Percentiles rank a stretch among this genome's conserved stretches.
phyloP scores from a whole-genome alignment of 2,329 filamentous ascomycete genomes.

The Albophoma yamanashiensis region DNA sequence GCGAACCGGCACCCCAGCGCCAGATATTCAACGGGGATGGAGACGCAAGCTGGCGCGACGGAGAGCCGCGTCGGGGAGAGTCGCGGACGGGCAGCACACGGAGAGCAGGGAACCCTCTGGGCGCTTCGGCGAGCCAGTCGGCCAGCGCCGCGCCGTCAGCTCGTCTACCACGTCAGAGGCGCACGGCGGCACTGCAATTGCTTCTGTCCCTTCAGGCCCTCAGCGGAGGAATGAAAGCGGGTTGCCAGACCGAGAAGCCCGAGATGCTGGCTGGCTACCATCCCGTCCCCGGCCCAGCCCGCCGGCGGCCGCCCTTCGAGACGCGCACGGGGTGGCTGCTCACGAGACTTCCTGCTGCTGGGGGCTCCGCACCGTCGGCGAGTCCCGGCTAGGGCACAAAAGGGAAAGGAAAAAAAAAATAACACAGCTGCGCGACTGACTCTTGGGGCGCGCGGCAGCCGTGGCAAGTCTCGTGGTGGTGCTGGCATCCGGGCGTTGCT shows the following conservation, averaged over 20 bases:
- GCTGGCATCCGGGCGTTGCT: background rate
- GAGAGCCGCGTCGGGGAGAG: background rate
- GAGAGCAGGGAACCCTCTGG: too few relatives aligned
- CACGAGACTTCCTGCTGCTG: background rate
- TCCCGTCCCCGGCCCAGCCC: background rate
- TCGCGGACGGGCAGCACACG: background rate
- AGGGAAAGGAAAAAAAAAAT: too few relatives aligned
- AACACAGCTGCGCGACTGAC: background rate
- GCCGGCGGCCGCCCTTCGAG: background rate
- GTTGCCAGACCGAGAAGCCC: background rate
- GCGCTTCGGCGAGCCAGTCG: too few relatives aligned
- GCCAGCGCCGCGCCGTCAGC: background rate
- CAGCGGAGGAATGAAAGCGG: background rate
- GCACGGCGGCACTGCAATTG: background rate
- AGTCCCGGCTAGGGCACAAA: background rate
- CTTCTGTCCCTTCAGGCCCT: too few relatives aligned
- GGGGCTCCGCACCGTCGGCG: background rate
- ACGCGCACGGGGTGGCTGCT: background rate
- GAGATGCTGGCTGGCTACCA: background rate
- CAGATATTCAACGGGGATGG: background rate
- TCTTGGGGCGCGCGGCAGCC: too few relatives aligned
- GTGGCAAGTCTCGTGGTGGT: background rate
- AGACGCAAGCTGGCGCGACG: background rate
- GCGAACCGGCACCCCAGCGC: background rate
- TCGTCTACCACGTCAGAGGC: background rate